phyloP scores from a whole-genome alignment of 1,284 basidiomycete genomes.

The Trichosporon inkin region DNA sequence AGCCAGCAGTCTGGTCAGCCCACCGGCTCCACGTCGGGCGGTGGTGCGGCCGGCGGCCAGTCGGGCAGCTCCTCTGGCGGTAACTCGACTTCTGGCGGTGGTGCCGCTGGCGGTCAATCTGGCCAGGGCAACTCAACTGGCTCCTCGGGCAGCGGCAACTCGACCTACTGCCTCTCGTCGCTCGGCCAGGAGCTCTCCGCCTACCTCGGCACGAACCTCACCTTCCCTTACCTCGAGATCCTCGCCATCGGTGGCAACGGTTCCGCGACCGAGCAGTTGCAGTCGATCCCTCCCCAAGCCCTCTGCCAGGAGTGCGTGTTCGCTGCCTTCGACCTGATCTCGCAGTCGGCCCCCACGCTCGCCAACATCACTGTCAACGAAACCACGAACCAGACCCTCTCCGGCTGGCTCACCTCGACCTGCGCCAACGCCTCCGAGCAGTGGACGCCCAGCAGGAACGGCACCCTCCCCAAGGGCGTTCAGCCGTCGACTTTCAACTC shows the following conservation, averaged over 20 bases:
- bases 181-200: conserved; percentile 36
- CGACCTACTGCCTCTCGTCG: conserved; percentile 42
- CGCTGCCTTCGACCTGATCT: conserved; percentile 39
- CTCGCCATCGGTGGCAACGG: conserved; percentile 33
- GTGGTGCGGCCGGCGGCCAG: not conserved
- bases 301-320: conserved; percentile 48
- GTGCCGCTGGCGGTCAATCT: not conserved
- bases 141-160: conserved; percentile 9
- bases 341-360: conserved; percentile 35
- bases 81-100: conserved; percentile 3
- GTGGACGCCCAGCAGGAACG: conserved; percentile 22
- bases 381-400: conserved; percentile 28
- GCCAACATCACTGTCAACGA: conserved; percentile 28
- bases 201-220: conserved; percentile 41
- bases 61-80: not conserved
- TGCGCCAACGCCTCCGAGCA: conserved; percentile 18
- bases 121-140: not conserved
- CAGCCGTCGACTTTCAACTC: conserved; percentile 37
- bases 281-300: conserved; percentile 27
- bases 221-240: conserved; percentile 32
- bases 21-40: not conserved
- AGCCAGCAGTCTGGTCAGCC: not conserved
- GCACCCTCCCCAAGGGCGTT: conserved; percentile 40
- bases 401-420: conserved; percentile 27
- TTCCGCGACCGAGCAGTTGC: conserved; percentile 26